Evolutionary conservation across 306 rosid species (phyloP).

Genomic region (Cicer pinnatifidum): DNA sequence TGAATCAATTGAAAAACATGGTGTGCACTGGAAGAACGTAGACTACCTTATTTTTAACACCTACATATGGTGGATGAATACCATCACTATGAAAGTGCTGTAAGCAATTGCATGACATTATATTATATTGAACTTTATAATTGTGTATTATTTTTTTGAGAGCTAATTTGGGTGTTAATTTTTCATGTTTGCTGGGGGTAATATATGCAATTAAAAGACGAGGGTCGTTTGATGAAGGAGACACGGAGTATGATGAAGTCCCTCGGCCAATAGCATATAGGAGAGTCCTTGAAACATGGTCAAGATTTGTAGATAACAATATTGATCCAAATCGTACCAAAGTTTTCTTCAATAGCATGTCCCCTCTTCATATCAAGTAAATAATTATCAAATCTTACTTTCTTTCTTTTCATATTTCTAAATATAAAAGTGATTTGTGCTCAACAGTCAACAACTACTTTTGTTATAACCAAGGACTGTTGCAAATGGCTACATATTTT

Average conservation of each 20-base stretch:
- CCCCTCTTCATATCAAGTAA: constrained; percentile 96
- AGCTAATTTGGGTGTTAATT: neutral
- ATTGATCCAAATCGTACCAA: constrained; percentile 77
- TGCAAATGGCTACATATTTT: neutral
- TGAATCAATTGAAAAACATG: constrained; percentile 85
- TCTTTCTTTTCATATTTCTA: neutral
- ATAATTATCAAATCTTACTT: constrained; percentile 33
- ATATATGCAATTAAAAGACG: constrained; percentile 52
- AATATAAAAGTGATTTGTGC: neutral
- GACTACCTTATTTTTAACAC: constrained; percentile 89
- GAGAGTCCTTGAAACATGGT: constrained; percentile 81
- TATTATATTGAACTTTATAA: neutral
- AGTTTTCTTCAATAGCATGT: constrained; percentile 84
- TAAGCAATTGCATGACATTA: constrained; percentile 47
- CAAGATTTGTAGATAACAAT: constrained; percentile 76
- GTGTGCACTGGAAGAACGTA: constrained; percentile 73
- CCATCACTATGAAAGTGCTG: constrained; percentile 79
- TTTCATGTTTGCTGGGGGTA: neutral
- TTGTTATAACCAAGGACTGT: neutral
- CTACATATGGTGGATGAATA: constrained; percentile 99
- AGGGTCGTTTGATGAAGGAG: constrained; percentile 82
- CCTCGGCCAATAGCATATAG: constrained; percentile 66
- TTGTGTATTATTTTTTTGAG: neutral
- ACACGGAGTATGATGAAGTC: constrained; percentile 77
- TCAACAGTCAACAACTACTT: constrained; percentile 13